Base-by-base conservation (phyloP, 2,329 filamentous ascomycete species). In the Claviceps sp. region DNA sequence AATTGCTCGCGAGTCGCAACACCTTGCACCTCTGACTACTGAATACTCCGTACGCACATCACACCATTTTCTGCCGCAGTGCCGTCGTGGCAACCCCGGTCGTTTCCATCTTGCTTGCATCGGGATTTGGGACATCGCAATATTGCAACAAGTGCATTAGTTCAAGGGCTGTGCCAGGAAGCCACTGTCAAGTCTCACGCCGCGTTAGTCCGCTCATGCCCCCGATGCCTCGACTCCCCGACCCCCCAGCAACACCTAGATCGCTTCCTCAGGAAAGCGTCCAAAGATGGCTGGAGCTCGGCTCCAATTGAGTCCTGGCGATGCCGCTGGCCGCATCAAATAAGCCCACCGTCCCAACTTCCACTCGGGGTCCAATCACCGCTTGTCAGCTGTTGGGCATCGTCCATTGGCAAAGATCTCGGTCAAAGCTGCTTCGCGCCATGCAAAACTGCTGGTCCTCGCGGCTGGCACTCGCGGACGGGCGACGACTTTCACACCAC, bases 341-440 rank as follows among this genome's bases (percentile, higher is more conserved):
- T 8, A 24, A 14, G 14, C 22, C 37, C 5, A 20, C 44, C 40
- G 40, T 44, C 26, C 26, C 40, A 37, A 20, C 30, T 50, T 45
- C 41, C 30, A 24, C 37, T 44, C 24, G 45, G 44, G 45, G 47
- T 44, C 52, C 52, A 54, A 54, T 50, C 52, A 52, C 34, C 49
- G 26, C 42, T 34, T 47, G 42, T 47, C 52, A 54, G 52, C 50
- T 54, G 50, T 52, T 43, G 45, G n/a, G 34, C 43, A 34, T 43
- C 18, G 22, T 45, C 43, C 37, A 24, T 47, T 47, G 42, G 43
- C 16, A 47, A 47, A 52, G 22, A 8, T 37, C 43, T 41, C 26
- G 30, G 26, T 16, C 42, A 41, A 20, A 5, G 20, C 41, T 43
- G 18, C 24, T 20, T 43, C 14, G 41, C 14, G 41, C 20, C 11